Conservation (phyloP, 495 filamentous ascomycete species). For the Mycothermus thermophilus region DNA sequence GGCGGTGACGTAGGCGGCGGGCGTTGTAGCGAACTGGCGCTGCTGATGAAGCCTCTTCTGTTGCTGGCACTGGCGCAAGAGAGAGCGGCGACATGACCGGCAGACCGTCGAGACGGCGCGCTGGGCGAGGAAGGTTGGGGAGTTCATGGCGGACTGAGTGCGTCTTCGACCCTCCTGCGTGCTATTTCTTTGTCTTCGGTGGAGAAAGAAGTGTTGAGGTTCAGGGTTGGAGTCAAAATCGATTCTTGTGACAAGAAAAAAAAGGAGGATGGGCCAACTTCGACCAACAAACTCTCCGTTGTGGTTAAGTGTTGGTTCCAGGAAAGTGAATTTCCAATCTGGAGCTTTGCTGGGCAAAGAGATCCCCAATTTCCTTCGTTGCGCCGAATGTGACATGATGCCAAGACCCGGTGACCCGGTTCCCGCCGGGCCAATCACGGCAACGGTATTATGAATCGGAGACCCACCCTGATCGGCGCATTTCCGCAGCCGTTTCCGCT, state of each 20-base stretch:
- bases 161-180: background rate
- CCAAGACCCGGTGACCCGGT: slow-evolving; percentile 21
- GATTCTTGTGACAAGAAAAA: slow-evolving; percentile 1
- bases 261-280: background rate
- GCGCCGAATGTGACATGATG: slow-evolving; percentile 24
- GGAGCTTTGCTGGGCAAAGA: background rate
- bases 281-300: no score
- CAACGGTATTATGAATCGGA: slow-evolving; percentile 17
- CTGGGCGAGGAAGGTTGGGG: slow-evolving; percentile 13
- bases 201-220: no score
- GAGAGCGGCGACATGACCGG: slow-evolving; percentile 23
- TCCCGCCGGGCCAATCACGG: slow-evolving; percentile 29
- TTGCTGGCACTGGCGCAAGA: slow-evolving; percentile 46
- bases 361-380: slow-evolving; percentile 2
- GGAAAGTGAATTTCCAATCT: no score
- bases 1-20: slow-evolving; percentile 40
- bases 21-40: slow-evolving; percentile 46
- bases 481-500: background rate
- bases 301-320: background rate
- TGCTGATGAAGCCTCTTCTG: no score
- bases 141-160: slow-evolving; percentile 13
- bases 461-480: background rate
- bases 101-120: slow-evolving; percentile 13
- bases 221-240: slow-evolving; percentile 1
- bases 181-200: no score